These are phyloP conservation scores for Xylaria digitata DNA, from an alignment of 2,329 filamentous ascomycete genomes.

Conservation along the genomic window DNA sequence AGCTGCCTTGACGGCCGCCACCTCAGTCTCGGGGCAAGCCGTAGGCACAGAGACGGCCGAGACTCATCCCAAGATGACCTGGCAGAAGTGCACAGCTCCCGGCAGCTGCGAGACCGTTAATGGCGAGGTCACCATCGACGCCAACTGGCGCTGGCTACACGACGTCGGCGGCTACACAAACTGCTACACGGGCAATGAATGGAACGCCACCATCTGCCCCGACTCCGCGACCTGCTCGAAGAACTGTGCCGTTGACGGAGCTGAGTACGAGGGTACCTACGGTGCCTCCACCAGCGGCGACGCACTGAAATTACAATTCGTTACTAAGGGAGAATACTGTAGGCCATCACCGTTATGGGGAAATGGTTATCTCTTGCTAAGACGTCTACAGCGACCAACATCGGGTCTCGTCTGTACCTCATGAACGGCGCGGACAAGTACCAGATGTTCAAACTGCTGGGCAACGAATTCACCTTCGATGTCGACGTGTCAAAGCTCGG, in stretches of 20 bases:
- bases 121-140: constrained; percentile 60
- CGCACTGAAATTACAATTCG: constrained; percentile 61
- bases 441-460: constrained; percentile 66
- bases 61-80: constrained; percentile 59
- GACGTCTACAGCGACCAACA: constrained; percentile 47
- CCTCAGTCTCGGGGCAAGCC: constrained; percentile 53
- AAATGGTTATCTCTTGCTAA: constrained; percentile 12
- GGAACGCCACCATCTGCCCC: constrained; percentile 52
- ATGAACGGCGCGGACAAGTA: constrained; percentile 66
- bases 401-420: constrained; percentile 66
- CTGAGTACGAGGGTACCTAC: constrained; percentile 58
- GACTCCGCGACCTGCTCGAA: constrained; percentile 53
- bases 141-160: constrained; percentile 65
- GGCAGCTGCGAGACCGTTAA: constrained; percentile 57
- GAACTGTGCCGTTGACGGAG: constrained; percentile 59
- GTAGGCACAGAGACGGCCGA: constrained; percentile 55
- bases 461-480: constrained; percentile 71
- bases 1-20: constrained; percentile 52
- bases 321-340: constrained; percentile 58
- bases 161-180: constrained; percentile 55
- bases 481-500: constrained; percentile 70
- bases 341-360: constrained; percentile 3
- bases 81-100: constrained; percentile 57
- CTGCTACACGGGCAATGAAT: constrained; percentile 59
- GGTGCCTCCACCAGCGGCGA: constrained; percentile 59